A percentile compares a stretch with the other conserved stretches of the same genome.
These are phyloP conservation scores for Rhizophagus sp. DNA, from an alignment of 192 early-diverging fungal genomes.

Conservation along the genomic window DNA sequence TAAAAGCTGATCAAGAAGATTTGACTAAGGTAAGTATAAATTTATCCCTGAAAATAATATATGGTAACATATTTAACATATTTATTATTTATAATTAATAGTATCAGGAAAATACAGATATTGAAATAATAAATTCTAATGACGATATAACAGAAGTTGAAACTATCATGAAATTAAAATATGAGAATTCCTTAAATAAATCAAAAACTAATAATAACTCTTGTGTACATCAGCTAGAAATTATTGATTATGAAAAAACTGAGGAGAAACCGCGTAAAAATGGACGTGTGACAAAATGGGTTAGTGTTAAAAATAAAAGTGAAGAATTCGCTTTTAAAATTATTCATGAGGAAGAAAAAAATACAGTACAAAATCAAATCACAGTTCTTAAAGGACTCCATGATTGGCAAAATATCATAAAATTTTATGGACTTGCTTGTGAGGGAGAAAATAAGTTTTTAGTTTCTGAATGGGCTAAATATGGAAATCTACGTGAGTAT, in stretches of 20 bases:
- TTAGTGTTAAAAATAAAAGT: not conserved
- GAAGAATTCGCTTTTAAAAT: not conserved
- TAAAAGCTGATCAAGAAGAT: not conserved
- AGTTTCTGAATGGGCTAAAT: conserved; percentile 29
- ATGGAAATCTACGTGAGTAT: not conserved
- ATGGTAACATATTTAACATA: too few relatives aligned
- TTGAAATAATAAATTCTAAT: not conserved
- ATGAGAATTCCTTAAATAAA: too few relatives aligned
- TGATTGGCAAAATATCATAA: not conserved
- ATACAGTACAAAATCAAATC: not conserved
- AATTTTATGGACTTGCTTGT: not conserved
- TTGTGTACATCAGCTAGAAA: too few relatives aligned
- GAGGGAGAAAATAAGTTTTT: not conserved
- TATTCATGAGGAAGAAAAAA: not conserved
- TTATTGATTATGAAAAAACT: too few relatives aligned
- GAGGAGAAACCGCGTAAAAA: too few relatives aligned
- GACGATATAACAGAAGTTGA: not conserved
- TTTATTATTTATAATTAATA: too few relatives aligned
- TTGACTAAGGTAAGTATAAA: not conserved
- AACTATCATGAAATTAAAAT: not conserved
- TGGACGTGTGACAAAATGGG: too few relatives aligned
- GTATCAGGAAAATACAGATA: too few relatives aligned
- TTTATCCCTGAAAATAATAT: too few relatives aligned
- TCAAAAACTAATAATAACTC: too few relatives aligned
- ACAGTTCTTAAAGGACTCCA: conserved; percentile 4